Conservation (phyloP, 371 early-diverging fungal genomes). For the Mortierella sp. region DNA sequence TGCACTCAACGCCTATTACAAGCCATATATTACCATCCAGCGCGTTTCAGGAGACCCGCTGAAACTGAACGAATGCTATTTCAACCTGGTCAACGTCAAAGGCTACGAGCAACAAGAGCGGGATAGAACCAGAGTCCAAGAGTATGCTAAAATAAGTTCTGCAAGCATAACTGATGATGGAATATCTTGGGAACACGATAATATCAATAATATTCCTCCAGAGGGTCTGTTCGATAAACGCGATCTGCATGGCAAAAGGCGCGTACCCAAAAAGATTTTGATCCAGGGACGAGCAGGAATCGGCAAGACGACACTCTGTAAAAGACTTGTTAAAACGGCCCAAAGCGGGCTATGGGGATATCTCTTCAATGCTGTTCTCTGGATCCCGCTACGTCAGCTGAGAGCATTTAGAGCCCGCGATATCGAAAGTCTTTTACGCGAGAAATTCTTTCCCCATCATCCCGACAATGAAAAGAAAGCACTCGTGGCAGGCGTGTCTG, state of each 20-base stretch:
- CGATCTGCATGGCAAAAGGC: slow-evolving; percentile 12
- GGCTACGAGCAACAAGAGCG: slow-evolving; percentile 19
- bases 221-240: slow-evolving; percentile 24
- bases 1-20: not conserved
- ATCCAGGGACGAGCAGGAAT: slow-evolving; percentile 12
- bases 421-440: slow-evolving; percentile 15
- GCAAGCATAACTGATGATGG: too few species aligned
- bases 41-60: slow-evolving; percentile 22
- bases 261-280: slow-evolving; percentile 17
- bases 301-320: slow-evolving; percentile 25
- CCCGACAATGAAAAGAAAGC: not conserved
- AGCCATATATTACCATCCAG: slow-evolving; percentile 3
- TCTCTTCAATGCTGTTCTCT: slow-evolving; percentile 20
- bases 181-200: too few species aligned
- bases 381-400: slow-evolving; percentile 30
- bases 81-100: slow-evolving; percentile 21
- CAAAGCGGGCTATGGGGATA: slow-evolving; percentile 14
- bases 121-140: slow-evolving; percentile 13
- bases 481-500: too few species aligned
- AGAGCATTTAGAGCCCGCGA: slow-evolving; percentile 8
- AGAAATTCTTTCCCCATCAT: slow-evolving; percentile 4
- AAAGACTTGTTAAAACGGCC: slow-evolving; percentile 18
- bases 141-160: too few species aligned
- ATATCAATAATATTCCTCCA: too few species aligned
- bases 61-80: slow-evolving; percentile 16